phyloP scores from a whole-genome alignment of 768 basidiomycete species.

The Lentinula guzmanii region DNA sequence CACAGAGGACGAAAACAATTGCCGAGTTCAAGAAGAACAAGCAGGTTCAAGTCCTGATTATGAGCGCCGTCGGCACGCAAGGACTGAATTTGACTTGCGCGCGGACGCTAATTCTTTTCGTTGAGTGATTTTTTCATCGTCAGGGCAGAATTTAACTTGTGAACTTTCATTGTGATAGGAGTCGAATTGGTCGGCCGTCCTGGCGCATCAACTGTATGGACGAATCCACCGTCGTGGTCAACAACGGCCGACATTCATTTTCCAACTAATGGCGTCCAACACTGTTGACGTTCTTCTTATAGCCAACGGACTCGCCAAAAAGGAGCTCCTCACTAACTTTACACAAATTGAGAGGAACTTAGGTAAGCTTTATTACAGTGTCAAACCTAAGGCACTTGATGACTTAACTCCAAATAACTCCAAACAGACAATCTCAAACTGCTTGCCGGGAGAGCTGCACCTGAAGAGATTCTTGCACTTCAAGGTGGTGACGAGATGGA shows the following conservation, averaged over 20 bases:
- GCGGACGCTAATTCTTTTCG: background rate
- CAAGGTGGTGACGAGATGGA: too few relatives aligned
- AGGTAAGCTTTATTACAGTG: too few relatives aligned
- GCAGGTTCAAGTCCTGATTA: background rate
- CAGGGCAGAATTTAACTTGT: too few relatives aligned
- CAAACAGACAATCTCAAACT: too few relatives aligned
- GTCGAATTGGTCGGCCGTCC: background rate
- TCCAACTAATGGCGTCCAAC: background rate
- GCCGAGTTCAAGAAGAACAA: background rate
- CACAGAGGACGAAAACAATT: background rate
- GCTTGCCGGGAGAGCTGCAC: background rate
- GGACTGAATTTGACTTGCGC: constrained; percentile 6
- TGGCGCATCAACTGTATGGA: background rate
- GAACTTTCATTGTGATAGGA: too few relatives aligned
- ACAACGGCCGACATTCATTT: background rate
- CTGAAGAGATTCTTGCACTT: too few relatives aligned
- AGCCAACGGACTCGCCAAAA: background rate
- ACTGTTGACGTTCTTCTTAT: constrained; percentile 6
- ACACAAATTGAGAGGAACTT: background rate
- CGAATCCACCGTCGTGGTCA: constrained; percentile 4
- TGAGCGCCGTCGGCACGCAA: background rate
- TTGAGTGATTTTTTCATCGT: too few relatives aligned
- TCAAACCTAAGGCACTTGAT: too few relatives aligned
- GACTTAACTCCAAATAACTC: too few relatives aligned
- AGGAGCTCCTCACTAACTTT: background rate